A percentile compares a stretch with the other conserved stretches of the same genome.
Conservation (phyloP, 1,284 basidiomycete genomes). For the Somion occarium region DNA sequence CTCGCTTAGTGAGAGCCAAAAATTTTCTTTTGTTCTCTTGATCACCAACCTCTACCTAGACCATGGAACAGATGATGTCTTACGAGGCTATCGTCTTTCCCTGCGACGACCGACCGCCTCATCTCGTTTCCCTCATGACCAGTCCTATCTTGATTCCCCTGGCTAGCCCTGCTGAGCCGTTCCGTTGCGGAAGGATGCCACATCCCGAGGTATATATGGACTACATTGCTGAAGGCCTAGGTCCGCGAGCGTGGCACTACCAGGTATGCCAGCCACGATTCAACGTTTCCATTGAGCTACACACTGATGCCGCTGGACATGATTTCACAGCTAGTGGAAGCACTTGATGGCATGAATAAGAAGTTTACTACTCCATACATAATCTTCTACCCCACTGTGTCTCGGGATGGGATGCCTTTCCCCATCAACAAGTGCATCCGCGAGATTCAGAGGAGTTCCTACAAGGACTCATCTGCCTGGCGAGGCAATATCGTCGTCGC, state of each 20-base stretch:
- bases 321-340: slow-evolving; percentile 54
- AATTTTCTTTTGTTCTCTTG: not conserved
- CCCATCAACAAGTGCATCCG: slow-evolving; percentile 69
- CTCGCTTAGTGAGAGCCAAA: not conserved
- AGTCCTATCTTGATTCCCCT: slow-evolving; percentile 50
- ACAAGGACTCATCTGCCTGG: slow-evolving; percentile 62
- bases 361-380: slow-evolving; percentile 75
- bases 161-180: slow-evolving; percentile 28
- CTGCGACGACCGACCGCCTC: slow-evolving; percentile 50
- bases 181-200: slow-evolving; percentile 49
- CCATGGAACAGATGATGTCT: slow-evolving; percentile 55
- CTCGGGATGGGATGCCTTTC: slow-evolving; percentile 74
- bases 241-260: slow-evolving; percentile 64
- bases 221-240: slow-evolving; percentile 69
- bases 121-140: slow-evolving; percentile 65
- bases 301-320: slow-evolving; percentile 10
- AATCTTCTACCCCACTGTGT: slow-evolving; percentile 69
- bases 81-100: slow-evolving; percentile 50
- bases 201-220: slow-evolving; percentile 83
- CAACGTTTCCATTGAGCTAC: slow-evolving; percentile 14
- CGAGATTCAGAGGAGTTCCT: slow-evolving; percentile 62
- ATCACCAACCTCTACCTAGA: slow-evolving; percentile 2
- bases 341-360: slow-evolving; percentile 71
- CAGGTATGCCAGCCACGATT: slow-evolving; percentile 41
- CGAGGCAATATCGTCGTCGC: slow-evolving; percentile 72